These are phyloP conservation scores for Vanrija pseudolonga DNA, from an alignment of 1,284 basidiomycete genomes.

Conservation along the genomic window DNA sequence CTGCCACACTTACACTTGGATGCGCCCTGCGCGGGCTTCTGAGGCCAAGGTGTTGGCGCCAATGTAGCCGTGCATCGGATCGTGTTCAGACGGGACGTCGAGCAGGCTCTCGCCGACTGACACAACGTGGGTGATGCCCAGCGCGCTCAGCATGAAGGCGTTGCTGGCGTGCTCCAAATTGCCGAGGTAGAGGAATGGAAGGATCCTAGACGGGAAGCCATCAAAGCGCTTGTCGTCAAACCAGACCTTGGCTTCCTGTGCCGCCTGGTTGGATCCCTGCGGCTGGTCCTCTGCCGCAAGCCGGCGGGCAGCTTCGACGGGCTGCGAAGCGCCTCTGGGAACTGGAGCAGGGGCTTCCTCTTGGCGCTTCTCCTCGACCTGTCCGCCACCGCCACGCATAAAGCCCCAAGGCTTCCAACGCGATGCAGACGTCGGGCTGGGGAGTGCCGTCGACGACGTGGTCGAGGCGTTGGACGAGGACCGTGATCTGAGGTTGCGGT, in stretches of 20 bases:
- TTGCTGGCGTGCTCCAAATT: slow-evolving; percentile 95
- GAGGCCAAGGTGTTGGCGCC: slow-evolving; percentile 38
- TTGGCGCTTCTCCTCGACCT: slow-evolving; percentile 1
- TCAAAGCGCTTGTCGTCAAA: slow-evolving; percentile 90
- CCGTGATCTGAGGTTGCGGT: slow-evolving; percentile 28
- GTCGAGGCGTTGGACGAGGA: slow-evolving; percentile 14
- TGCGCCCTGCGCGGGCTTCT: slow-evolving; percentile 37
- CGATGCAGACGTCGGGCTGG: slow-evolving; percentile 1
- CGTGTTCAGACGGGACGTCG: slow-evolving; percentile 22
- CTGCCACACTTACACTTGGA: slow-evolving; percentile 37
- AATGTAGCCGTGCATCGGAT: slow-evolving; percentile 27
- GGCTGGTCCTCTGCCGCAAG: slow-evolving; percentile 27
- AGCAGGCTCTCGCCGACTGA: slow-evolving; percentile 75
- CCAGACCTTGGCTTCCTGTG: slow-evolving; percentile 62
- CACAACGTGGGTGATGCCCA: slow-evolving; percentile 97
- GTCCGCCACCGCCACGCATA: slow-evolving; percentile 7
- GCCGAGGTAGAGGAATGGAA: slow-evolving; percentile 92
- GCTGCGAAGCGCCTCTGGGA: background rate
- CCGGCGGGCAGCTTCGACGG: slow-evolving; percentile 23
- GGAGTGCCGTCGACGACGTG: slow-evolving; percentile 1
- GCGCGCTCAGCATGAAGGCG: slow-evolving; percentile 87
- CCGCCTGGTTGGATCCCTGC: slow-evolving; percentile 22
- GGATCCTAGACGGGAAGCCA: slow-evolving; percentile 89
- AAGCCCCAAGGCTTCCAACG: slow-evolving; percentile 38
- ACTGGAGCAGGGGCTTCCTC: background rate